Evolutionary conservation across 495 filamentous ascomycete genomes (phyloP), one percentile per base, ranked within the genome.

Genomic region (Podospora anserina): DNA sequence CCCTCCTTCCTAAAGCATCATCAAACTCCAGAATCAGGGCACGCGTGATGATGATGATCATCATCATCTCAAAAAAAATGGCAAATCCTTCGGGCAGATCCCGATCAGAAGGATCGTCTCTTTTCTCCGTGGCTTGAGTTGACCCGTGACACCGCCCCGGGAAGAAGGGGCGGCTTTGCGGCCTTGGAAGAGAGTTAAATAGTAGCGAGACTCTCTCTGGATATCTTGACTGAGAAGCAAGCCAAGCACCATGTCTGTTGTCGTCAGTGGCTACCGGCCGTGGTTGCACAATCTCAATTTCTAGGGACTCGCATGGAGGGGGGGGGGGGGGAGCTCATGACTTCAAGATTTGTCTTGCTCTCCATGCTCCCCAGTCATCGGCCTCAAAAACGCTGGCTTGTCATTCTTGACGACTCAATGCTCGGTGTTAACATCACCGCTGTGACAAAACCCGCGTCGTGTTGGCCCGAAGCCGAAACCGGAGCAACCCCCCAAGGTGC

Each of bases 391-490:
- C 30, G 7, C 30, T 32, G 30, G 30, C 30, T 32, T 23, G 1
- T 23, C 23, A 1, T 23, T 23, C 23, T 23, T 32, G 30, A 32
- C 30, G 4, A 32, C 30, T 32, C 30, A 7, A 32, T 32, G 7
- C 39, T 49, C 15, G 39, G 39, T 49, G 39, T 49, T 49, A 11
- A 18, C 1, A 16, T 49, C 39, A 49, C 9, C 13, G 39, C 15
- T 49, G 39, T 49, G 39, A 60, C 57, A 23, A 60, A 60, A 7
- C 57, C 57, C 16, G 20, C 18, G 20, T 60, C 16, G 18, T 28
- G 20, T 9, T 60, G 11, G 34, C 61, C 61, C 61, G 61, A 63
- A 39, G 61, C 61, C 61, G 61, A 44, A 63, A 18, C 28, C 32
- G 61, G 59, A 61, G 16, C 19, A 49, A 49, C 39, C 39, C 13